Base-by-base conservation (phyloP, 2,329 filamentous ascomycete genomes). In the Byssothecium circinans region DNA sequence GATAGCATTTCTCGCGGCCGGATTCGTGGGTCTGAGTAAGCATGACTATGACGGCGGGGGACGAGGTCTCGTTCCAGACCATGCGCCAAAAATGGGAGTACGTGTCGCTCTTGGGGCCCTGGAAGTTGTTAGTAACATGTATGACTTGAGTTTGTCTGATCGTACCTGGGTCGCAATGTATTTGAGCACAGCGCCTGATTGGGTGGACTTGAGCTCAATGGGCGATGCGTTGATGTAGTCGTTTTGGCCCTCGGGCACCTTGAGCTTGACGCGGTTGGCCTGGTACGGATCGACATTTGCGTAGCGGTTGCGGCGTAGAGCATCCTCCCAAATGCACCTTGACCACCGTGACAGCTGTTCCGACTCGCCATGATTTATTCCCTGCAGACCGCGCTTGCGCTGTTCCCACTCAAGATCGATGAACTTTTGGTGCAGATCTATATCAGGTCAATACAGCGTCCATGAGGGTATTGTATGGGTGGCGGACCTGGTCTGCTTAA, bases 21-120 rank as follows among this genome's bases (percentile, higher is more conserved):
- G 81, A 79, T 71, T 97, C 92, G 64, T 88, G 80, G 20, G 90
- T 92, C 67, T 91, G 89, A 2, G 92, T 99, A 53, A 99, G 82
- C 89, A 97, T 96, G 47, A 97, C 86, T 43, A 97, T 86, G 47
- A 97, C 89, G 1, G 84, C 90, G 1, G 73, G 70, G 22, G 64
- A 67, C 2, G 87, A 83, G n/a, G 78, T 83, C 70, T 95, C 89
- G 62, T 95, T 86, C 68, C 89, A 88, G 29, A 96, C 78, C 94
- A 99, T 99, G 65, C 94, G 89, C 89, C 92, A 99, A 56, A 95
- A 88, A 65, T 95, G 90, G 57, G 85, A 83, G 45, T 87, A 79
- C 14, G 88, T 89, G 20, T 83, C 81, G 50, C 79, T 72, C 63
- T 91, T 96, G 5, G 94, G 94, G 0, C 94, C 94, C 75, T 85